Base-by-base conservation (phyloP, 768 basidiomycete species). In the Suillus paluster region DNA sequence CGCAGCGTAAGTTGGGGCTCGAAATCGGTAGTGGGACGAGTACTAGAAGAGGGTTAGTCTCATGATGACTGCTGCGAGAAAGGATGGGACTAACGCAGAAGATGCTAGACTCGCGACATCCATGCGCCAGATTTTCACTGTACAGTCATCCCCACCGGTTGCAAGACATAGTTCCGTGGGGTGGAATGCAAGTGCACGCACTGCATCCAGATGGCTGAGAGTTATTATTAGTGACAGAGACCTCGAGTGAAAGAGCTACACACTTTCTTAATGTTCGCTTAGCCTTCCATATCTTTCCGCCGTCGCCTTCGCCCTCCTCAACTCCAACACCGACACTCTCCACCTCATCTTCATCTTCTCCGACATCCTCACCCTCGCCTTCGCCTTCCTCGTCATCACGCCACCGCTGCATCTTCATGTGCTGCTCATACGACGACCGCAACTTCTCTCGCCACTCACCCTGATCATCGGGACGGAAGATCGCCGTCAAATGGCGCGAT, bases 111-210 rank as follows among this genome's bases (percentile, higher is more conserved):
- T 82, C 44, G 86, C 79, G 17, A 90, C 84, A 66, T 97, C 93
- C 79, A 94, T 85, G 60, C 93, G 84, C 97, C 97, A 99, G 57
- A 98, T 85, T 75, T 99, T 99, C 59, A 99, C 89, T 8, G 94
- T 95, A 72, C 87, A 92, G 72, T 99, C 97, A 72, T 98, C 97
- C 33, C 95, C 94, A 25, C 91, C 97, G 50, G 91, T 94, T n/a
- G 92, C 95, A 58, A 99, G 78, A 69, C 89, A 89, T 48, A 94
- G 77, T 66, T 94, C 92, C 39, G 80, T 89, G 2, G 92, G 92
- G 70, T 95, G 93, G 83, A 97, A 97, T 1, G 92, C 89, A 25
- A 99, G 80, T 8, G 93, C 89, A 58, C 96, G 88, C 44, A 97
- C 95, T 15, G 94, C 88, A 74, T 98, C 97, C 64, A 99, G 80